Evolutionary conservation across 1,284 basidiomycete species (phyloP), one percentile per base, ranked within the genome.

Genomic region (Trametes pubescens): DNA sequence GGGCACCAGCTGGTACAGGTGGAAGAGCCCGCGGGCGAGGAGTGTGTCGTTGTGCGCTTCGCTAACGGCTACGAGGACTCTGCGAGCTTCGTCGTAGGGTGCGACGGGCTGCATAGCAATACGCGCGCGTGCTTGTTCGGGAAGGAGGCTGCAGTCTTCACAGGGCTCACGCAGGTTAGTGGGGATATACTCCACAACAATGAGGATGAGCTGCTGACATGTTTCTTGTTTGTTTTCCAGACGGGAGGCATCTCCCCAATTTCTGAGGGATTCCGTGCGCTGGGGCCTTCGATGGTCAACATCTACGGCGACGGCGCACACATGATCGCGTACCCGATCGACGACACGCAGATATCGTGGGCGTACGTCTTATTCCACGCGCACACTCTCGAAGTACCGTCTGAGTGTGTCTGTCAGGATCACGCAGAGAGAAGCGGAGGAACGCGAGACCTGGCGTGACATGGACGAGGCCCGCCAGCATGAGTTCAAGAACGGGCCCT

Each of bases 21-120:
- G 13, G 75, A 78, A 57, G 76, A 81, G 65, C 56, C 1, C 5
- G 47, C 7, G 26, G 47, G 61, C 14, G 75, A 72, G 0, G 72
- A 75, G 9, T 69, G 67, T 16, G 82, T 81, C 4, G 69, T 68
- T 7, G 81, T 80, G 10, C 66, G 56, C 2, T 80, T 83, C 67
- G 75, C 74, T 38, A 79, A 80, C 59, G 82, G 80, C n/a, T 62
- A 66, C 32, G 74, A 63, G 35, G 80, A 77, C 59, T 74, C 72
- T 0, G 81, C 76, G 8, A 79, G 77, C 64, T 80, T 83, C 61
- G 75, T 82, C 11, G 74, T 83, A 7, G 82, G 82, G 16, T 82
- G 81, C 65, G 82, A 84, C 65, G 82, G 82, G 9, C 70, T 84
- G 63, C 82, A 83, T 65, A 81, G 81, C 62, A 76, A 74, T 51